Evolutionary conservation across 192 early-diverging fungal genomes (phyloP).

Genomic region (Mortierella alpina): DNA sequence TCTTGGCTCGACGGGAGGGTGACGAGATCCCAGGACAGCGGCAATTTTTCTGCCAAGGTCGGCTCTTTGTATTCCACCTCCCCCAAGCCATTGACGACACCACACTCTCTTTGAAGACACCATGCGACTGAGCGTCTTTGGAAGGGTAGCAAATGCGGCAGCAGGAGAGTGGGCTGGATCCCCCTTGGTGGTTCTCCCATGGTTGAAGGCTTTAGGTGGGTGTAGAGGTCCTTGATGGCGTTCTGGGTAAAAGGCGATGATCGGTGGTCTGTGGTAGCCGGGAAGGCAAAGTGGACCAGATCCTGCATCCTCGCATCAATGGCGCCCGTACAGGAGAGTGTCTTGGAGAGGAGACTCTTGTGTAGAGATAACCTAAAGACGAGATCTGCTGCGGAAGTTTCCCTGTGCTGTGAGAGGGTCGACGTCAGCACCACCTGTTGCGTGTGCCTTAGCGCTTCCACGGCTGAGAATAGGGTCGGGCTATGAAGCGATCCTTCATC

Average conservation of each 20-base stretch:
- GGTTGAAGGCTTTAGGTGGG: conserved; percentile 10
- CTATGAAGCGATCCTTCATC: background rate
- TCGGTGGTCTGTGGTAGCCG: background rate
- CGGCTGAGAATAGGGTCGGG: conserved; percentile 2
- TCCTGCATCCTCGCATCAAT: conserved; percentile 7
- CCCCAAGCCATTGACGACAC: conserved; percentile 7
- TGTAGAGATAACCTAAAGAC: conserved; percentile 5
- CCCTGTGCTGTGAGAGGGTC: background rate
- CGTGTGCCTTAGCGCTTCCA: background rate
- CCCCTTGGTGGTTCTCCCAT: conserved; percentile 1
- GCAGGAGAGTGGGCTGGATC: conserved; percentile 12
- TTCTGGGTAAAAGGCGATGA: conserved; percentile 6
- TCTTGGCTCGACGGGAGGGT: background rate
- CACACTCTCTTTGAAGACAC: conserved; percentile 26
- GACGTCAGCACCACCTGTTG: background rate
- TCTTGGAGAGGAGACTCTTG: background rate
- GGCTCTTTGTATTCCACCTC: conserved; percentile 27
- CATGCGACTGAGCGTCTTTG: conserved; percentile 28
- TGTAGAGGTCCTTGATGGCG: conserved; percentile 36
- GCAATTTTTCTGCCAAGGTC: conserved; percentile 12
- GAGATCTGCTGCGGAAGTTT: background rate
- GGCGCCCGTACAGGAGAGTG: background rate
- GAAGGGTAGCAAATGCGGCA: conserved; percentile 20
- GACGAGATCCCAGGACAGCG: conserved; percentile 30
- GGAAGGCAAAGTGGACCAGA: conserved; percentile 27